Base-by-base conservation (phyloP, 2,329 filamentous ascomycete species). In the Pseudocercospora cruenta region DNA sequence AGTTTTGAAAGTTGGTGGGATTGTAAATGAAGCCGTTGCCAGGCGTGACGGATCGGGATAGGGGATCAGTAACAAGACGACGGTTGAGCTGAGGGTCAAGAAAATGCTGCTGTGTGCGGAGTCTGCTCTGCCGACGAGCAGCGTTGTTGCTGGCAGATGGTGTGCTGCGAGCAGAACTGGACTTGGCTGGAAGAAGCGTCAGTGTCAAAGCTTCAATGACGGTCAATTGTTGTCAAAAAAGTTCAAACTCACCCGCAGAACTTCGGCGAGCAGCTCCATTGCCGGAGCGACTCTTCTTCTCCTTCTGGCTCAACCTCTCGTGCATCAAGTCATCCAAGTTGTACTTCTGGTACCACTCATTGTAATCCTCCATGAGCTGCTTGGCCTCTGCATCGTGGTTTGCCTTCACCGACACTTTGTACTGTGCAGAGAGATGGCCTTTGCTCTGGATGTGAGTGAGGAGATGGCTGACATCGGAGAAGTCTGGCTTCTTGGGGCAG, bases 401-500 rank as follows among this genome's bases (percentile, higher is more conserved):
- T 63, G 90, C 87, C 64, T 87, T 87, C 70, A 97, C 87, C 73
- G 92, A 90, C 60, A 93, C 85, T 74, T 92, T 93, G 81, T 94
- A 96, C 74, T 92, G 89, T 76, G 92, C 87, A 66, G 93, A 89
- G 36, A 97, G 83, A 77, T 98, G 94, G n/a, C 91, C 91, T 77
- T 97, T 97, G 70, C 94, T 97, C 66, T 91, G 88, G 68, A 97
- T 88, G 76, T 98, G 94, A 12, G 94, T 98, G 75, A 98, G 87
- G 43, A 97, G 84, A 78, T 97, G 94, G 36, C 94, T 97, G 53
- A 93, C 84, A 79, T 98, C 94, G 63, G 93, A 96, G 80, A 97
- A 97, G 31, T 81, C 86, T 45, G 92, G 92, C 67, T 86, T 86
- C 71, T 90, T 92, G 39, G 91, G 90, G 77, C 94, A 98, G 71